These are phyloP conservation scores for Aspergillus ochraceus DNA, from an alignment of 2,329 filamentous ascomycete species.

Conservation along the genomic window DNA sequence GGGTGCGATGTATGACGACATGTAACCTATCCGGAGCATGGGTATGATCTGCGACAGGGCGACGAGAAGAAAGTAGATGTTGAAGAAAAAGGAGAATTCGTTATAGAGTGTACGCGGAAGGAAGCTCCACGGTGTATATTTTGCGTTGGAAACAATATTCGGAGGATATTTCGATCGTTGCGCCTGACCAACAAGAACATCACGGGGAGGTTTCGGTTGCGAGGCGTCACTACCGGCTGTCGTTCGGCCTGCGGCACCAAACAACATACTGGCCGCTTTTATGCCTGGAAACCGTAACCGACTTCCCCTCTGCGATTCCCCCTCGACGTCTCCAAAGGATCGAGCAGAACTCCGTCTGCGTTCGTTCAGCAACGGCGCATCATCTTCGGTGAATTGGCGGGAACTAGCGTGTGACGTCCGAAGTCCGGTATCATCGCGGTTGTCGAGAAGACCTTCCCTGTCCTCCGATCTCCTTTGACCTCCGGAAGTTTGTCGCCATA, in stretches of 20 bases:
- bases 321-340: slow-evolving; percentile 34
- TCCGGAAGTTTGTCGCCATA: slow-evolving; percentile 45
- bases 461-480: slow-evolving; percentile 54
- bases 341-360: slow-evolving; percentile 41
- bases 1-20: slow-evolving; percentile 91
- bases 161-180: slow-evolving; percentile 78
- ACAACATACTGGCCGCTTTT: slow-evolving; percentile 47
- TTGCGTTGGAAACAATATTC: slow-evolving; percentile 93
- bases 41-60: slow-evolving; percentile 92
- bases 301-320: slow-evolving; percentile 51
- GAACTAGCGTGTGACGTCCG: slow-evolving; percentile 62
- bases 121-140: slow-evolving; percentile 95
- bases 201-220: slow-evolving; percentile 60
- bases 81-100: slow-evolving; percentile 99
- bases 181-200: slow-evolving; percentile 70
- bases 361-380: slow-evolving; percentile 68
- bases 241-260: slow-evolving; percentile 25
- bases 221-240: slow-evolving; percentile 43
- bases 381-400: slow-evolving; percentile 61
- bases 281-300: slow-evolving; percentile 68
- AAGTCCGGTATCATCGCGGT: slow-evolving; percentile 56
- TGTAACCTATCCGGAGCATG: slow-evolving; percentile 84
- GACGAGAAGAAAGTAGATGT: slow-evolving; percentile 97
- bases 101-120: slow-evolving; percentile 94
- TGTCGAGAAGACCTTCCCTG: slow-evolving; percentile 64